Percentiles rank a stretch among this genome's conserved stretches.
These are phyloP conservation scores for Wallacemonas sp. DNA, from an alignment of 208 protist genomes.

Conservation along the genomic window DNA sequence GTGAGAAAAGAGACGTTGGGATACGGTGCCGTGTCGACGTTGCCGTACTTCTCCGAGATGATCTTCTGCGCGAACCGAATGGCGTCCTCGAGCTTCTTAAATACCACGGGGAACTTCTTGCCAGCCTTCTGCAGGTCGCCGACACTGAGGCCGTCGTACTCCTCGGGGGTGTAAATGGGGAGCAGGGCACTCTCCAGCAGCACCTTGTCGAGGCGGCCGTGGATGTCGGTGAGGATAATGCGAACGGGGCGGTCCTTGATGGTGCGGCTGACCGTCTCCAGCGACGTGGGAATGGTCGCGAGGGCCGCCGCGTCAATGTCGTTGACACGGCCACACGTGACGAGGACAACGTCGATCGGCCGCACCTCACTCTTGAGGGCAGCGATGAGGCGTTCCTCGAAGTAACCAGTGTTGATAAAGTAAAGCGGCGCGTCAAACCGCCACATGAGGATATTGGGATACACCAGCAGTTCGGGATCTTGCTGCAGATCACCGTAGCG, in stretches of 20 bases:
- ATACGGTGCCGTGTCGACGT: conserved; percentile 48
- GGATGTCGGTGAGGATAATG: conserved; percentile 50
- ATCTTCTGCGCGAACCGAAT: conserved; percentile 43
- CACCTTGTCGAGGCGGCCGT: conserved; percentile 50
- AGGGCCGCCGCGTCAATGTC: conserved; percentile 55
- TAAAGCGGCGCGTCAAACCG: conserved; percentile 60
- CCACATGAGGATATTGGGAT: conserved; percentile 63
- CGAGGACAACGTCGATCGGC: conserved; percentile 45
- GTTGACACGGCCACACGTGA: conserved; percentile 47
- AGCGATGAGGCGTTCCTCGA: conserved; percentile 34
- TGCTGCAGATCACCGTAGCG: conserved; percentile 51
- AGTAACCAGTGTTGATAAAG: conserved; percentile 52
- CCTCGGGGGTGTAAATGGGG: conserved; percentile 46
- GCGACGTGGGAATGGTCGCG: conserved; percentile 19
- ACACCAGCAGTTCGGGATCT: conserved; percentile 56
- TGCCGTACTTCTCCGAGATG: conserved; percentile 43
- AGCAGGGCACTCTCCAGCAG: conserved; percentile 29
- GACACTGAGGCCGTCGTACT: conserved; percentile 41
- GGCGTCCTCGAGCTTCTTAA: conserved; percentile 41
- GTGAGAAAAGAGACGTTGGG: conserved; percentile 52
- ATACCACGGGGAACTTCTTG: conserved; percentile 45
- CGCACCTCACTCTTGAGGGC: conserved; percentile 40
- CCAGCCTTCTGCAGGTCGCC: conserved; percentile 21
- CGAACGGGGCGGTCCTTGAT: conserved; percentile 23
- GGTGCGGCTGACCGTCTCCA: conserved; percentile 21